phyloP scores from a whole-genome alignment of 2,329 filamentous ascomycete genomes.

The Pseudomassariella vexata region DNA sequence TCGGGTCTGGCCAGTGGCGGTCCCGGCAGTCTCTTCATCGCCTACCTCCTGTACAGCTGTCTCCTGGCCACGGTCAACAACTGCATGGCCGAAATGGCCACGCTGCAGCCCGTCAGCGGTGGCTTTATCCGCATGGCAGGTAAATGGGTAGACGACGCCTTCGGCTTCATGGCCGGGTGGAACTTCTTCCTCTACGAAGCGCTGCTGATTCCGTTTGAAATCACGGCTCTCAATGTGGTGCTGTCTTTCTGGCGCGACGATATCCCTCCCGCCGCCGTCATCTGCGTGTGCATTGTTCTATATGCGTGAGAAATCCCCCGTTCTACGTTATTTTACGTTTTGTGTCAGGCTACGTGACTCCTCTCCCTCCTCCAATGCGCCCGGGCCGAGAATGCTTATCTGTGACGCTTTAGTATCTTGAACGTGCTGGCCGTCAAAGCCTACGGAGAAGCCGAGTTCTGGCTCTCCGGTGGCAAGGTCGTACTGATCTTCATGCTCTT shows the following conservation, averaged over 20 bases:
- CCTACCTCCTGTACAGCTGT: constrained; percentile 49
- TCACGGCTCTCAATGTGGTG: constrained; percentile 27
- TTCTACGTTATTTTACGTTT: constrained; percentile 7
- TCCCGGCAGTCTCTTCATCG: constrained; percentile 50
- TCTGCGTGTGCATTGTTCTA: constrained; percentile 11
- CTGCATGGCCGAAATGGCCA: constrained; percentile 56
- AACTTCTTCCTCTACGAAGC: constrained; percentile 32
- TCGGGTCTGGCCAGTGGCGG: constrained; percentile 44
- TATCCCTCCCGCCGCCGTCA: constrained; percentile 43
- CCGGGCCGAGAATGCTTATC: no score
- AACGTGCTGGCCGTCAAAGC: constrained; percentile 35
- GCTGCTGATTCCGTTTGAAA: constrained; percentile 28
- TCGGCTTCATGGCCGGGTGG: constrained; percentile 45
- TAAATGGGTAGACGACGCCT: constrained; percentile 56
- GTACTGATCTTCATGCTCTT: constrained; percentile 24
- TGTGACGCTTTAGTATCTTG: constrained; percentile 16
- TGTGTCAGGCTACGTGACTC: neutral
- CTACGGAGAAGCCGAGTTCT: constrained; percentile 41
- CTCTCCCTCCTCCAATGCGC: no score
- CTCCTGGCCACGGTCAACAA: constrained; percentile 57
- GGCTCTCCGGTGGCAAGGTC: constrained; percentile 35
- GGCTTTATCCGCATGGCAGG: constrained; percentile 57
- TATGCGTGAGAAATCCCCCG: constrained; percentile 27
- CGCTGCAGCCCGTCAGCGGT: constrained; percentile 52
- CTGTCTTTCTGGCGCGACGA: constrained; percentile 36